These are phyloP conservation scores for Colletotrichum paranaense DNA, from an alignment of 2,329 filamentous ascomycete species.

Conservation along the genomic window DNA sequence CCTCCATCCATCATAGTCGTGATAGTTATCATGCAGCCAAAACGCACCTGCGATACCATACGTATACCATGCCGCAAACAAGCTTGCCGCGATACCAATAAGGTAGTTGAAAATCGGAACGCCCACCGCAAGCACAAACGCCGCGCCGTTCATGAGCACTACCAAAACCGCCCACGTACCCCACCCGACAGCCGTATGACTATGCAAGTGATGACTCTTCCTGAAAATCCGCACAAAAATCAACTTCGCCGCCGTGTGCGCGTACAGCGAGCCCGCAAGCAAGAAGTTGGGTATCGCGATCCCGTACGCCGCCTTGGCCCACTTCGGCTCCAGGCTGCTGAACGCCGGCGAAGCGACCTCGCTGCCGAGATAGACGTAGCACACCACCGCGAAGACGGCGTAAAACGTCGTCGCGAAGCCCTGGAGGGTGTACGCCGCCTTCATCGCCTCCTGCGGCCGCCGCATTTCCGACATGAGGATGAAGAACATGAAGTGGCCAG, in stretches of 20 bases:
- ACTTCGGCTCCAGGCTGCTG: constrained; percentile 55
- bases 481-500: constrained; percentile 66
- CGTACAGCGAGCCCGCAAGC: constrained; percentile 60
- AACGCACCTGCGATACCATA: constrained; percentile 64
- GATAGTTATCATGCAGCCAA: constrained; percentile 61
- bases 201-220: constrained; percentile 56
- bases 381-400: constrained; percentile 60
- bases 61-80: constrained; percentile 66
- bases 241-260: constrained; percentile 63
- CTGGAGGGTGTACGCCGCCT: constrained; percentile 61
- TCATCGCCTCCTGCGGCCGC: constrained; percentile 61
- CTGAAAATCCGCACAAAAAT: constrained; percentile 62
- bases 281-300: constrained; percentile 62
- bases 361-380: constrained; percentile 61
- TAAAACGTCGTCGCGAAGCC: constrained; percentile 62
- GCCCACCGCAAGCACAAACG: constrained; percentile 56
- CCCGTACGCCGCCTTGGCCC: constrained; percentile 62
- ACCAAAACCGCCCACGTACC: constrained; percentile 58
- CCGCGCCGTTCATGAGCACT: constrained; percentile 56
- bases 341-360: constrained; percentile 59
- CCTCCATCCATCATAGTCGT: constrained; percentile 51
- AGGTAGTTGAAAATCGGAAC: constrained; percentile 66
- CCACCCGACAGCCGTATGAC: constrained; percentile 59
- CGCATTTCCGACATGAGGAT: constrained; percentile 65
- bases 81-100: constrained; percentile 59